Conservation (phyloP, 768 basidiomycete species). For the Termitomyces sp. region DNA sequence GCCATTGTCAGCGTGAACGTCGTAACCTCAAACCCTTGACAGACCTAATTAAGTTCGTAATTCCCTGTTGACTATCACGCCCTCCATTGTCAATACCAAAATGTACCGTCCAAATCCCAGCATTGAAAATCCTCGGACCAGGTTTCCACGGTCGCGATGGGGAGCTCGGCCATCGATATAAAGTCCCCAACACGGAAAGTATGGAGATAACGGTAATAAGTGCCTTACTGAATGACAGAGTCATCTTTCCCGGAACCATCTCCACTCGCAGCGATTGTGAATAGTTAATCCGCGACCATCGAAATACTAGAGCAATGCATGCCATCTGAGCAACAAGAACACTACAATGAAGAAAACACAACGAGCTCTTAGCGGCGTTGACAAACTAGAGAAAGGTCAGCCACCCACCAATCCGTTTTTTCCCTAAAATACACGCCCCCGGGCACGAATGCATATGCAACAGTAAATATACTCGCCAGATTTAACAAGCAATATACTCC, state of each 20-base stretch:
- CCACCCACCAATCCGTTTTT: conserved; percentile 63
- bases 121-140: conserved; percentile 63
- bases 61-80: conserved; percentile 64
- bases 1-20: neutral
- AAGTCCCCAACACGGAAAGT: conserved; percentile 45
- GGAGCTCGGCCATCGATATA: conserved; percentile 46
- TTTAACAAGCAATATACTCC: conserved; percentile 56
- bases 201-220: conserved; percentile 36
- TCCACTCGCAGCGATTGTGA: neutral
- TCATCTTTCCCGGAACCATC: neutral
- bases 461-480: conserved; percentile 74
- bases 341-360: conserved; percentile 24
- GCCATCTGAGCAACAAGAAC: conserved; percentile 50
- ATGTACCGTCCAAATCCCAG: conserved; percentile 90
- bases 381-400: neutral
- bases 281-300: conserved; percentile 22
- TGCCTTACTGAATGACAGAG: conserved; percentile 23
- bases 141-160: conserved; percentile 55
- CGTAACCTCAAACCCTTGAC: neutral
- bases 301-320: conserved; percentile 44
- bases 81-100: conserved; percentile 79
- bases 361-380: neutral
- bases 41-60: conserved; percentile 46
- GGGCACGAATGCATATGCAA: conserved; percentile 89
- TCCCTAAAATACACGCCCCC: conserved; percentile 73